phyloP scores from a whole-genome alignment of 2,329 filamentous ascomycete genomes.

The Alternaria alternata region DNA sequence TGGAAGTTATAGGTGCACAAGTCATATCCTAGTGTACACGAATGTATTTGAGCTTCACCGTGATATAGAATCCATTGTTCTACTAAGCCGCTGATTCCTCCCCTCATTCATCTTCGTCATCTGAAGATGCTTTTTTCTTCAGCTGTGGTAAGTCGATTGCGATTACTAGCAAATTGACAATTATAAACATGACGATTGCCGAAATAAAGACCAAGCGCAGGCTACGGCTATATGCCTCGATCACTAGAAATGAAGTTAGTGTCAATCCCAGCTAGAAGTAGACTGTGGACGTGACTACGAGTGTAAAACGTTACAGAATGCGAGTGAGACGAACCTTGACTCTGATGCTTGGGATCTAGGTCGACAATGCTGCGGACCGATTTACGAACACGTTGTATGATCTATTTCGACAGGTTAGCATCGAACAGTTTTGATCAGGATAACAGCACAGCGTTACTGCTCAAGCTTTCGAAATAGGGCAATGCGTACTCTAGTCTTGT shows the following conservation, averaged over 20 bases:
- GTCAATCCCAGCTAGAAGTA: conserved; percentile 25
- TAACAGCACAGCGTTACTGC: background rate
- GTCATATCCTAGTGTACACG: background rate
- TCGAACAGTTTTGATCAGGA: background rate
- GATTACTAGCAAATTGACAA: conserved; percentile 60
- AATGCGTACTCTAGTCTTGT: conserved; percentile 60
- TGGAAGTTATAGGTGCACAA: conserved; percentile 20
- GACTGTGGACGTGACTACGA: background rate
- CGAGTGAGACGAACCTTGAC: conserved; percentile 52
- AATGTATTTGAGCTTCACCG: background rate
- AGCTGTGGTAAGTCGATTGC: conserved; percentile 63
- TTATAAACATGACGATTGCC: conserved; percentile 56
- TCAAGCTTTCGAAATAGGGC: background rate
- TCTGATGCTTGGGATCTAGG: conserved; percentile 56
- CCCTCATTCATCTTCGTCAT: conserved; percentile 11
- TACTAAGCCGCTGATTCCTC: background rate
- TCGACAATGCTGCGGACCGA: conserved; percentile 59
- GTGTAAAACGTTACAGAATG: too few species aligned
- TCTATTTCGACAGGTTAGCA: conserved; percentile 30
- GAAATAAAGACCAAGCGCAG: conserved; percentile 55
- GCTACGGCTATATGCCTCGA: conserved; percentile 50
- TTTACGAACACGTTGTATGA: conserved; percentile 59
- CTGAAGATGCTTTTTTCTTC: conserved; percentile 25
- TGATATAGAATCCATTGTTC: background rate
- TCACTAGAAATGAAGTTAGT: conserved; percentile 41